Percentiles rank a stretch among this genome's conserved stretches.
phyloP scores from a whole-genome alignment of 139 green algal genomes.

The Chlorella sp. region DNA sequence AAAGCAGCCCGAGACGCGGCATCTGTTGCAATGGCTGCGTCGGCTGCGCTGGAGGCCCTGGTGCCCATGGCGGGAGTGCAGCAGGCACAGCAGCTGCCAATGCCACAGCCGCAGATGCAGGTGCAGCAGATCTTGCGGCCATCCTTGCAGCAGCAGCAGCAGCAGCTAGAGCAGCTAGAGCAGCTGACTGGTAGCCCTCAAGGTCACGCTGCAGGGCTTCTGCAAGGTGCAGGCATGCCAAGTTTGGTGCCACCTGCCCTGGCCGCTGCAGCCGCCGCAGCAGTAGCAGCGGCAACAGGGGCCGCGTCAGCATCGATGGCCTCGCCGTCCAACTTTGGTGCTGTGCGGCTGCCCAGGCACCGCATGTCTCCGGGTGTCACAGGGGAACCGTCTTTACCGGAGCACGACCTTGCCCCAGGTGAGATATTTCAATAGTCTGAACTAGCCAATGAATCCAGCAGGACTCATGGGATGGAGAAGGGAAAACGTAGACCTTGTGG shows the following conservation, averaged over 20 bases:
- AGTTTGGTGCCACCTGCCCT: neutral
- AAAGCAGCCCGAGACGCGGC: neutral
- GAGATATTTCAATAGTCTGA: neutral
- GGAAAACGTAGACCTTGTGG: too few species aligned
- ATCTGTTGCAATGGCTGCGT: neutral
- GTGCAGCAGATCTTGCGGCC: neutral
- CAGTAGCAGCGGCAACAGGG: neutral
- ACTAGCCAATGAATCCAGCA: too few species aligned
- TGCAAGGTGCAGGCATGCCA: neutral
- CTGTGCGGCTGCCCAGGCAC: neutral
- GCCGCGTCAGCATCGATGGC: neutral
- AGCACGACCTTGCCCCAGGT: constrained; percentile 25
- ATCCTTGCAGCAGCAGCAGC: neutral
- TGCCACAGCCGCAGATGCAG: neutral
- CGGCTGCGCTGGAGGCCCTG: neutral
- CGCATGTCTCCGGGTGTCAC: neutral
- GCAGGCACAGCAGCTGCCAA: neutral
- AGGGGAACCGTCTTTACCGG: neutral
- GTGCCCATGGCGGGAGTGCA: neutral
- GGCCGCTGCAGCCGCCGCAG: neutral
- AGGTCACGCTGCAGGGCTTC: neutral
- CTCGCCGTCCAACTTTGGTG: neutral
- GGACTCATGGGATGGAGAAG: too few species aligned
- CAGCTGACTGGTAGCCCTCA: neutral
- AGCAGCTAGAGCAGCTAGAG: neutral